Percentiles rank a stretch among this genome's conserved stretches.
These are phyloP conservation scores for Neotropicomus parvogracilis DNA, from an alignment of 1,284 basidiomycete species.

Conservation along the genomic window DNA sequence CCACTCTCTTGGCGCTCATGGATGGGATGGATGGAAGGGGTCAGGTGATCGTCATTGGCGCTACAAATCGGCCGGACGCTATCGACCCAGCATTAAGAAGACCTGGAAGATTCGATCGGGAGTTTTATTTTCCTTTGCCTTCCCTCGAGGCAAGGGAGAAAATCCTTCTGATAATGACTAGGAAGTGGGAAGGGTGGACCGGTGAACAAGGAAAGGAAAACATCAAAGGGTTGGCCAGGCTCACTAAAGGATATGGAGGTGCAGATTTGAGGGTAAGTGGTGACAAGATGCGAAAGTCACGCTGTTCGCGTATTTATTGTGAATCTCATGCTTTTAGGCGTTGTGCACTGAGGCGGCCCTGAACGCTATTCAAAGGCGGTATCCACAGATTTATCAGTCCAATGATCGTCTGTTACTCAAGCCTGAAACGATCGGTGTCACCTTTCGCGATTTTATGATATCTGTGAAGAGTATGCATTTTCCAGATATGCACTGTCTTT, in stretches of 20 bases:
- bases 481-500: not conserved
- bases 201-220: slow-evolving; percentile 54
- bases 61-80: slow-evolving; percentile 95
- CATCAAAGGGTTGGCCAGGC: slow-evolving; percentile 71
- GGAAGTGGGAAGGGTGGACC: slow-evolving; percentile 85
- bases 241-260: slow-evolving; percentile 98
- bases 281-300: not conserved
- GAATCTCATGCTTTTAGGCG: slow-evolving; percentile 49
- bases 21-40: slow-evolving; percentile 99
- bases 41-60: slow-evolving; percentile 97
- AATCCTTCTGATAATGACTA: slow-evolving; percentile 92
- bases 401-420: slow-evolving; percentile 83
- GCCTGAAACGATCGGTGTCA: slow-evolving; percentile 83
- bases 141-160: slow-evolving; percentile 80
- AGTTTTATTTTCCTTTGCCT: slow-evolving; percentile 97
- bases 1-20: slow-evolving; percentile 95
- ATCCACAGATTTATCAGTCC: slow-evolving; percentile 97
- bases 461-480: slow-evolving; percentile 83
- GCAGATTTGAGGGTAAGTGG: slow-evolving; percentile 85
- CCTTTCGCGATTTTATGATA: slow-evolving; percentile 95
- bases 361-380: slow-evolving; percentile 93
- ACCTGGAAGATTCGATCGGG: slow-evolving; percentile 95
- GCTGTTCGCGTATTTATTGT: slow-evolving; percentile 7
- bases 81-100: slow-evolving; percentile 94
- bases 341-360: slow-evolving; percentile 95